Evolutionary conservation across 164 flowering plant genomes (phyloP), one percentile per base, ranked within the genome.

Genomic region (Berberis thunbergii): DNA sequence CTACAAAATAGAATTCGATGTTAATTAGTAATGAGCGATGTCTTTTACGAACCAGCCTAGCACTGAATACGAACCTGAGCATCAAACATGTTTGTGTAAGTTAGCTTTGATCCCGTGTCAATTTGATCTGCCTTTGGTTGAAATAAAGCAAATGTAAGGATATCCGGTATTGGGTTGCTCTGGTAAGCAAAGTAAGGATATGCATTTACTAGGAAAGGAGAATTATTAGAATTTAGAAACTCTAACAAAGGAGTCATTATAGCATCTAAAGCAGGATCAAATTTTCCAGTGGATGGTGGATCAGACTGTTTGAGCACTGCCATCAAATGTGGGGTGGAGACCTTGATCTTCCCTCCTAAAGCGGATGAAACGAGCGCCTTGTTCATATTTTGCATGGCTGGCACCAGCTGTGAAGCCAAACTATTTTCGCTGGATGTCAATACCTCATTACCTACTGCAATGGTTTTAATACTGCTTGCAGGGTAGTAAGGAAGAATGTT

Each of bases 171-270:
- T 4, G 93, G 79, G 67, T 91, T 96, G 68, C 93, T 83, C 81
- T 78, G 84, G 72, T 94, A 94, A 1, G 99, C 99, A 61, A 94
- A 94, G 62, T 75, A 91, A 0, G 99, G 99, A 74, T 94, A 94
- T 2, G 99, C 97, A 63, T 94, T 94, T 42, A 94, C 78, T 7
- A 86, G 61, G 26, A 94, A 82, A 7, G 97, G 96, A 12, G 97
- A 79, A 1, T 84, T 89, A 5, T 74, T 91, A 9, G 76, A 79
- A 9, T 62, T 80, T 58, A 74, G 77, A 60, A 94, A 91, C 69
- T 75, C 78, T 61, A 94, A 66, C 72, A 89, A 43, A n/a, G 72
- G 83, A 63, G 70, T 84, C 87, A 94, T 44, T 0, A 69, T 40
- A 63, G 70, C 80, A 11, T 62, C 69, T 41, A 67, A 70, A 4